These are phyloP conservation scores for Austroboletus rostrupii DNA, from an alignment of 1,284 basidiomycete genomes.

Conservation along the genomic window DNA sequence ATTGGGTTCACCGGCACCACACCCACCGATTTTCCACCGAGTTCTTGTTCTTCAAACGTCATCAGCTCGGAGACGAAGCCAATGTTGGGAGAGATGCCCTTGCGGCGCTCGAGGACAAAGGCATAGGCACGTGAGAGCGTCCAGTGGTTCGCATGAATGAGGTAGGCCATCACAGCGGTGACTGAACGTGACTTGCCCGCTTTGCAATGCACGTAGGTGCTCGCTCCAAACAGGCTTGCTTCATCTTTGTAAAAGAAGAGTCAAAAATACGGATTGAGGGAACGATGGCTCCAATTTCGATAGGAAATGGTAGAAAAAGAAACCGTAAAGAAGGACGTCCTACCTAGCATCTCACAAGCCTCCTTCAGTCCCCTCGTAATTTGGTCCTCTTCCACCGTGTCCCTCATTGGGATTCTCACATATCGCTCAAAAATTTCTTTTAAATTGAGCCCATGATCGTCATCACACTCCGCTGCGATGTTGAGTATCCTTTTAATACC, in stretches of 20 bases:
- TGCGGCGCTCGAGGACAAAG: constrained; percentile 86
- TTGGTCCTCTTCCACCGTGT: constrained; percentile 91
- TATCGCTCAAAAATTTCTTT: constrained; percentile 76
- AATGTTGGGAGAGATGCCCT: constrained; percentile 95
- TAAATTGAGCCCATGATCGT: constrained; percentile 71
- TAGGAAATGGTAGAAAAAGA: not conserved
- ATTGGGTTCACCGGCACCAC: constrained; percentile 46
- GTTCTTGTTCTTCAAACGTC: constrained; percentile 89
- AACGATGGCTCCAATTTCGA: constrained; percentile 2
- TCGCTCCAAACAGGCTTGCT: constrained; percentile 80
- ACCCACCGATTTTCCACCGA: constrained; percentile 78
- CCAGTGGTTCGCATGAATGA: constrained; percentile 97
- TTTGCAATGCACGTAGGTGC: constrained; percentile 95
- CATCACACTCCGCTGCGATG: constrained; percentile 86
- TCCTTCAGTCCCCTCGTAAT: constrained; percentile 81
- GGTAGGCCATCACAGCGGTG: constrained; percentile 95
- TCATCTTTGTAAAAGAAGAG: constrained; percentile 58
- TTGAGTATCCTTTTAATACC: constrained; percentile 90
- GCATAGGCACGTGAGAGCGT: constrained; percentile 86
- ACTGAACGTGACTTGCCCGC: constrained; percentile 95
- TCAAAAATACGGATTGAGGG: constrained; percentile 4
- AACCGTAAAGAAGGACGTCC: constrained; percentile 25
- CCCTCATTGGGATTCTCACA: constrained; percentile 85
- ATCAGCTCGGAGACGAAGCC: constrained; percentile 97
- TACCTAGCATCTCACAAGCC: constrained; percentile 84